Evolutionary conservation across 176 grass and related monocot species (phyloP).

Genomic region (Cenchrus purpureus): DNA sequence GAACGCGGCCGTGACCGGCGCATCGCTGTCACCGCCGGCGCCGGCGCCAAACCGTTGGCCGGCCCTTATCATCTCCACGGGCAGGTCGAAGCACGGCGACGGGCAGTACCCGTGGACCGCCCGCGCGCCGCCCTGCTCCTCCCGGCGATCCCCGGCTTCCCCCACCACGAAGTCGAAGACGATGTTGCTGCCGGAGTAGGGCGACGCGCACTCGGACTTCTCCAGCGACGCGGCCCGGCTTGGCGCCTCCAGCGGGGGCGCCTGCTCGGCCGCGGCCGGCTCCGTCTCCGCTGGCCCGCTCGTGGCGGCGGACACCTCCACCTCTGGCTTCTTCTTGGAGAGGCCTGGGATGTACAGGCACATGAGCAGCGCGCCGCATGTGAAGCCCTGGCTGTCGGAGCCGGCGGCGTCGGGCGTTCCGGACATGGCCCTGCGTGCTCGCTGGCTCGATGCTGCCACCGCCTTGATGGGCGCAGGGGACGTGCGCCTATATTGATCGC

Average conservation of each 20-base stretch:
- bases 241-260: neutral
- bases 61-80: conserved; percentile 46
- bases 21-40: neutral
- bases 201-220: conserved; percentile 42
- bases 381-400: conserved; percentile 34
- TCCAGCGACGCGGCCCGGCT: conserved; percentile 25
- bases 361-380: conserved; percentile 47
- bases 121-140: neutral
- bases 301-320: neutral
- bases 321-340: conserved; percentile 51
- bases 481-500: conserved; percentile 2
- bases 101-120: conserved; percentile 45
- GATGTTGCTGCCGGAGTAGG: conserved; percentile 53
- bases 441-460: neutral
- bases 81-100: conserved; percentile 61
- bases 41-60: neutral
- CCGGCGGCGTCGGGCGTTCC: conserved; percentile 22
- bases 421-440: conserved; percentile 39
- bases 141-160: neutral
- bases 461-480: neutral
- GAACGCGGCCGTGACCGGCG: conserved; percentile 41
- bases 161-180: conserved; percentile 41
- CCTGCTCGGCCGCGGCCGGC: conserved; percentile 11
- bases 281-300: neutral
- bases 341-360: conserved; percentile 43